These are phyloP conservation scores for Aureobasidium pullulans DNA, from an alignment of 2,329 filamentous ascomycete genomes.

Conservation along the genomic window DNA sequence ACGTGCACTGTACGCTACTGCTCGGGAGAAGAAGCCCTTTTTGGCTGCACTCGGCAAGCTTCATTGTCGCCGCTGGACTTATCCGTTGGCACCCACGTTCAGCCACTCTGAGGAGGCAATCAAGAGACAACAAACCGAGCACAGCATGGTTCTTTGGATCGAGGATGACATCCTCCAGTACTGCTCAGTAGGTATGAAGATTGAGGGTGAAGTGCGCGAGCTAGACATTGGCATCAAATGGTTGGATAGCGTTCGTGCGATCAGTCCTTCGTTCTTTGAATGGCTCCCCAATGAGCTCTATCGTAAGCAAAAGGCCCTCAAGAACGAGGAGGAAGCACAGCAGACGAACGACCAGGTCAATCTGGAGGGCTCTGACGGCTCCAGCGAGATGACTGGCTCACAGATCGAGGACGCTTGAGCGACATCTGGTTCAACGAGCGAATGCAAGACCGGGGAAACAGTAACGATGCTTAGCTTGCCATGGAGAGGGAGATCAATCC, in stretches of 20 bases:
- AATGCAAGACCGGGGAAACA: too few species aligned
- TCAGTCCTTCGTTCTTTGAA: constrained; percentile 37
- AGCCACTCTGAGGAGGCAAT: constrained; percentile 18
- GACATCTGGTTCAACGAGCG: too few species aligned
- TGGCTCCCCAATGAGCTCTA: constrained; percentile 38
- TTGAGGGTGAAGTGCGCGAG: constrained; percentile 29
- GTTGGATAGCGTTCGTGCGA: constrained; percentile 32
- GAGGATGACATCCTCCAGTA: constrained; percentile 54
- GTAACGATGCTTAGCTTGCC: too few species aligned
- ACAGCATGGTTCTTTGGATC: constrained; percentile 54
- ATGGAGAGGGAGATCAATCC: too few species aligned
- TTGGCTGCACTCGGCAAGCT: constrained; percentile 48
- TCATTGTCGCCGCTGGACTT: constrained; percentile 44
- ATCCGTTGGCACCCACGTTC: constrained; percentile 23
- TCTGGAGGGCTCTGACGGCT: background rate
- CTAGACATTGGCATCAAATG: constrained; percentile 26
- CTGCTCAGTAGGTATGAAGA: constrained; percentile 53
- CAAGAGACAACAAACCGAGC: constrained; percentile 36
- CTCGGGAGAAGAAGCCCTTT: constrained; percentile 31
- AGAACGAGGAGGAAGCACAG: constrained; percentile 6
- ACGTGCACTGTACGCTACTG: constrained; percentile 41
- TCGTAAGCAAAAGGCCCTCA: constrained; percentile 15
- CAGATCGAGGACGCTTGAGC: background rate
- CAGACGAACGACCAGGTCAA: background rate
- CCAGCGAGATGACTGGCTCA: background rate